Conservation (phyloP, 495 filamentous ascomycete genomes). For the Penicillium cataractarum region DNA sequence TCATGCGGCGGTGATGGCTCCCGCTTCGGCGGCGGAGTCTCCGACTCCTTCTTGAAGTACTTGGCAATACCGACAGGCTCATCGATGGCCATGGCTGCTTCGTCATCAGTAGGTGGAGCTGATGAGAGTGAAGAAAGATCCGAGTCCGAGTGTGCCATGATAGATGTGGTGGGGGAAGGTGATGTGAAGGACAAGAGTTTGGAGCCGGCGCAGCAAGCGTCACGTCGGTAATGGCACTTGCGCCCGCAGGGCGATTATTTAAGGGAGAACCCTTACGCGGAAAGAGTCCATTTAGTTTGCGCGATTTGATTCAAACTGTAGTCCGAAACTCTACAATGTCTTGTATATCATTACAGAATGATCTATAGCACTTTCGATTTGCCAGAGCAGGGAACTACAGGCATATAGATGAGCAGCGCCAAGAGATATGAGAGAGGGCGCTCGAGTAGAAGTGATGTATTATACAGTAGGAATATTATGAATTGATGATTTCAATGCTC, state of each 20-base stretch:
- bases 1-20: slow-evolving; percentile 86
- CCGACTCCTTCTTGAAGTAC: slow-evolving; percentile 54
- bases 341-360: neutral
- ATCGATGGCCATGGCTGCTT: slow-evolving; percentile 47
- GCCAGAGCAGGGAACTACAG: neutral
- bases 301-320: neutral
- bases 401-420: neutral
- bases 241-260: slow-evolving; percentile 28
- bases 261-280: slow-evolving; percentile 18
- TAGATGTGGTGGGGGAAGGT: slow-evolving; percentile 31
- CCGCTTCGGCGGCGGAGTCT: slow-evolving; percentile 71
- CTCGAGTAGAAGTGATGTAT: neutral
- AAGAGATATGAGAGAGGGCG: neutral
- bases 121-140: slow-evolving; percentile 63
- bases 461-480: neutral
- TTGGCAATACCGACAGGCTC: slow-evolving; percentile 49
- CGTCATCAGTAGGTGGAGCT: slow-evolving; percentile 59
- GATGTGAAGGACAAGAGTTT: slow-evolving; percentile 31
- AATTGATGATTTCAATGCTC: neutral
- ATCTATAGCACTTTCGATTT: neutral
- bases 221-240: slow-evolving; percentile 33
- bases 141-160: slow-evolving; percentile 57
- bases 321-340: neutral
- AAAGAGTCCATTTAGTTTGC: slow-evolving; percentile 13
- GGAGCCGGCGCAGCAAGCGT: slow-evolving; percentile 35